Evolutionary conservation across 495 filamentous ascomycete species (phyloP).

Genomic region (Oidiodendron maius): DNA sequence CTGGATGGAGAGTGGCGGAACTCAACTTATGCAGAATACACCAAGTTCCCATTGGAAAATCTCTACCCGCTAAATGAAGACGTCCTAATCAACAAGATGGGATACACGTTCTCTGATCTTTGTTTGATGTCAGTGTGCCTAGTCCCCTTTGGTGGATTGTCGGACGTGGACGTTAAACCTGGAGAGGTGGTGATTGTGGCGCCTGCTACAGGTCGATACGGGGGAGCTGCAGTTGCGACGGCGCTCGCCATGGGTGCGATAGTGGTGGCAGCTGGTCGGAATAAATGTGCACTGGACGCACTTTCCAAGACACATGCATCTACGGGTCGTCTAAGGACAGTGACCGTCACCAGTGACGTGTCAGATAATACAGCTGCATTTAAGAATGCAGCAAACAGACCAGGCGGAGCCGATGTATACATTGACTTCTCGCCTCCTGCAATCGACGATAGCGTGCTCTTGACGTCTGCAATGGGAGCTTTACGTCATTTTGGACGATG

Average conservation of each 20-base stretch:
- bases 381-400: conserved; percentile 11
- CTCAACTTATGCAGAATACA: conserved; percentile 11
- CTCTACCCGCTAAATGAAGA: conserved; percentile 13
- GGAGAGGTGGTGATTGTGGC: conserved; percentile 48
- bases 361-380: conserved; percentile 31
- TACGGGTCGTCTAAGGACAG: background rate
- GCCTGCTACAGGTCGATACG: conserved; percentile 45
- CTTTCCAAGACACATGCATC: conserved; percentile 21
- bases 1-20: conserved; percentile 9
- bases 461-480: conserved; percentile 34
- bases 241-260: conserved; percentile 46
- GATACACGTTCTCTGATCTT: conserved; percentile 10
- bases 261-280: conserved; percentile 49
- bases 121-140: background rate
- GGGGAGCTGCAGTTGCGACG: conserved; percentile 39
- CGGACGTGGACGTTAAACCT: conserved; percentile 40
- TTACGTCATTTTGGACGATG: conserved; percentile 36
- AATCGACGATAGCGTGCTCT: conserved; percentile 29
- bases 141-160: conserved; percentile 47
- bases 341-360: conserved; percentile 33
- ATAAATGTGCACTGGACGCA: conserved; percentile 26
- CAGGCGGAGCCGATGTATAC: conserved; percentile 42
- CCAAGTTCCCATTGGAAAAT: conserved; percentile 12
- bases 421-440: conserved; percentile 43
- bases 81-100: conserved; percentile 1